phyloP scores from a whole-genome alignment of 768 basidiomycete genomes.

The Lactarius indigo region DNA sequence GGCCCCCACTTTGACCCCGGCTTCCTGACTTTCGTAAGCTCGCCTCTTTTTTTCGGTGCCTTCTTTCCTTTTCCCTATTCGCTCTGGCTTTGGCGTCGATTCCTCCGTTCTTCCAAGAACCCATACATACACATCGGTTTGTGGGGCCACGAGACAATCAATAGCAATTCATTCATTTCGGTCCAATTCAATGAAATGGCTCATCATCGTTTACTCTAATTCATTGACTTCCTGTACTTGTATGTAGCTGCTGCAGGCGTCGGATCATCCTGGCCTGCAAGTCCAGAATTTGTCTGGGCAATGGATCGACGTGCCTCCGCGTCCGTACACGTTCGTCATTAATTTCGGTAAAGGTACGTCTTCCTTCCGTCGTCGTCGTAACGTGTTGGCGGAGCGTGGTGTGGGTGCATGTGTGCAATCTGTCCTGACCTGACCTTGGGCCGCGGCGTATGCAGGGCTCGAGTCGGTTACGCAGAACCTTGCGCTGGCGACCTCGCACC shows the following conservation, averaged over 20 bases:
- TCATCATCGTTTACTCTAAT: background rate
- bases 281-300: slow-evolving; percentile 77
- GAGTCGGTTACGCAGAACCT: slow-evolving; percentile 75
- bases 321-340: slow-evolving; percentile 76
- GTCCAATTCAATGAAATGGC: background rate
- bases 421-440: background rate
- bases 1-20: slow-evolving; percentile 84
- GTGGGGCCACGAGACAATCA: no score
- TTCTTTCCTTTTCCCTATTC: background rate
- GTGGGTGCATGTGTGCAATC: background rate
- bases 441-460: slow-evolving; percentile 44
- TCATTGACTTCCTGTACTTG: background rate
- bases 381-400: background rate
- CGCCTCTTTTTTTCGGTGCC: background rate
- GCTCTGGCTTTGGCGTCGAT: background rate
- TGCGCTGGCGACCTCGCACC: slow-evolving; percentile 76
- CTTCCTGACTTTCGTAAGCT: slow-evolving; percentile 72
- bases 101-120: no score
- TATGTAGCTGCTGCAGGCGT: slow-evolving; percentile 73
- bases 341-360: slow-evolving; percentile 71
- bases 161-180: no score
- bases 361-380: background rate
- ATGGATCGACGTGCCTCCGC: slow-evolving; percentile 81
- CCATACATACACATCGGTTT: no score
- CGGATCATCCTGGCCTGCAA: slow-evolving; percentile 71